These are phyloP conservation scores for Cladosporium cucumerinum DNA, from an alignment of 2,329 filamentous ascomycete species.

Conservation along the genomic window DNA sequence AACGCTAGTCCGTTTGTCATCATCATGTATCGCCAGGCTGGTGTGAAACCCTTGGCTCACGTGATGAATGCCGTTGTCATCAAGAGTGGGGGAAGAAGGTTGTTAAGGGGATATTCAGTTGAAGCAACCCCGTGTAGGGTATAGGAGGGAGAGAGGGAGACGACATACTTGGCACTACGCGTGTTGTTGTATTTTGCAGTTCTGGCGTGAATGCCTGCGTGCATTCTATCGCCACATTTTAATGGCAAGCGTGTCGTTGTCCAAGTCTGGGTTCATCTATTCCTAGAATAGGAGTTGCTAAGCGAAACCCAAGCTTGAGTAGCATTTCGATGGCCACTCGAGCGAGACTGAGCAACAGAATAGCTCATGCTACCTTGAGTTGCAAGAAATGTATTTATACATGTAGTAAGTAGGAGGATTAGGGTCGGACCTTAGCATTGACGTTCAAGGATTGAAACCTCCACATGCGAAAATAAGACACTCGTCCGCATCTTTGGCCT, in stretches of 20 bases:
- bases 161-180: too few species aligned
- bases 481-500: not conserved
- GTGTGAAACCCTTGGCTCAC: constrained; percentile 38
- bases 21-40: constrained; percentile 60
- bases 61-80: constrained; percentile 51
- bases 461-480: not conserved
- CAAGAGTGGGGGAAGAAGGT: constrained; percentile 16
- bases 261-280: too few species aligned
- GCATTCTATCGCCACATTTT: too few species aligned
- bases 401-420: not conserved
- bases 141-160: too few species aligned
- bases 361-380: not conserved
- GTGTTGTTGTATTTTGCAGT: too few species aligned
- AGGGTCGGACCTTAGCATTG: not conserved
- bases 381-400: not conserved
- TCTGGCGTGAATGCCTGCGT: not conserved
- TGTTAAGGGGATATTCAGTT: not conserved
- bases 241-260: too few species aligned
- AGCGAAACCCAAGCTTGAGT: not conserved
- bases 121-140: too few species aligned
- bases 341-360: not conserved
- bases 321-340: not conserved
- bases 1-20: constrained; percentile 81
- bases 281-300: not conserved
- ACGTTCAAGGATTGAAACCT: not conserved